Base-by-base conservation (phyloP, 192 early-diverging fungal genomes). In the Funneliformis geosporum region DNA sequence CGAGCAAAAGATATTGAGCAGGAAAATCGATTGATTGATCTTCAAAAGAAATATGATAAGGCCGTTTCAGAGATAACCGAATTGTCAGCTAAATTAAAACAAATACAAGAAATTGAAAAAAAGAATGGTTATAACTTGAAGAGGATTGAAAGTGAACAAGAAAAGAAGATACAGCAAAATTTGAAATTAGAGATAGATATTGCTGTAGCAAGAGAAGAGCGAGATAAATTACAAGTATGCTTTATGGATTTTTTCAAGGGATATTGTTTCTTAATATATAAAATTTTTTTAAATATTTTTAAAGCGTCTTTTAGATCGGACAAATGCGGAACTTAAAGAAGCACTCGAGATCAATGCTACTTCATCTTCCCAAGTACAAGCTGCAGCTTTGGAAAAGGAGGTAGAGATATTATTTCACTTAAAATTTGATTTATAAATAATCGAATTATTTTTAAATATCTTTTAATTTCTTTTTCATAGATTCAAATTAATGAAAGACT, bases 371-470 rank as follows among this genome's bases (percentile, higher is more conserved):
- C 50, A 55, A 55, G 50, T 16, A 1, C 83, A 80, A 62, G 66
- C 83, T n/a, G 83, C 83, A 9, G 80, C 79, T 0, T 28, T 86
- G 39, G 85, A 84, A 33, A 86, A 86, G 60, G 85, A 86, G 60
- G 79, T 85, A 50, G 9, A 43, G 33, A 33, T 33, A 33, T n/a
- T n/a, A n/a, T n/a, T n/a, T n/a, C n/a, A n/a, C n/a, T n/a, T n/a
- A n/a, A n/a, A n/a, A n/a, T n/a, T n/a, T n/a, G n/a, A n/a, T n/a
- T n/a, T n/a, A n/a, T n/a, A n/a, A n/a, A n/a, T n/a, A n/a, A n/a
- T n/a, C n/a, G n/a, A n/a, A n/a, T n/a, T n/a, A n/a, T n/a, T n/a
- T n/a, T n/a, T n/a, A n/a, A n/a, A n/a, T n/a, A n/a, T n/a, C n/a
- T n/a, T n/a, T n/a, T n/a, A 44, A 55, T 43, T 65, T 38, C 38